Evolutionary conservation across 345 rosid genomes (phyloP), one percentile per base, ranked within the genome.

Genomic region (Jatropha curcas): DNA sequence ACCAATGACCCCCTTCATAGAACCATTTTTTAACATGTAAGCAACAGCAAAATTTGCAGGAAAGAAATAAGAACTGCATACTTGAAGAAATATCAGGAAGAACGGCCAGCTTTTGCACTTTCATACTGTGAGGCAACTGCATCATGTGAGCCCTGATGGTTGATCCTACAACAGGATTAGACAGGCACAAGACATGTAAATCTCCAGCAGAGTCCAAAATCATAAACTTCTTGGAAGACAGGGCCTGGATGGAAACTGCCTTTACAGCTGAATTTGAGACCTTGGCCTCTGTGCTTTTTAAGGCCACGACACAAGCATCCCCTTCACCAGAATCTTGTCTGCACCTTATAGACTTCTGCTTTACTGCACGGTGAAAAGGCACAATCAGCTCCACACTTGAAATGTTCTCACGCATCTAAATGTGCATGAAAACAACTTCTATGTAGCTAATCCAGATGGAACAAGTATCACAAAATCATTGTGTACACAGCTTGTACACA

Each of bases 61-160:
- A 41, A 57, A 50, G 55, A 73, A 74, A n/a, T 22, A 39, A 50
- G 33, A 80, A 65, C 52, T 58, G 56, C 89, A 80, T 90, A 92
- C 97, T 81, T 79, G 73, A 75, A 41, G 91, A 82, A 70, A 80
- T 46, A 72, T 88, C 94, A 64, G 93, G 93, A 73, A 83, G 72
- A 78, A 86, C 72, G 67, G 92, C 89, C 82, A 90, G 70, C 75
- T 85, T 89, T 48, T 86, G 95, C 79, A 90, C 93, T 76, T 86
- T 88, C 87, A 82, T 84, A 60, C 79, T 67, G 68, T 70, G 85
- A 74, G 92, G 89, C 76, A 90, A 76, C 60, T 65, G 87, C 80
- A 78, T 83, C 80, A 88, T 77, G 55, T 79, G 73, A 81, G 79
- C 78, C 60, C 73, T 69, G 71, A 86, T 63, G 60, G 73, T 83